Evolutionary conservation across 1,284 basidiomycete genomes (phyloP), one percentile per base, ranked within the genome.

Genomic region (Melanopsichium pennsylvanicum): DNA sequence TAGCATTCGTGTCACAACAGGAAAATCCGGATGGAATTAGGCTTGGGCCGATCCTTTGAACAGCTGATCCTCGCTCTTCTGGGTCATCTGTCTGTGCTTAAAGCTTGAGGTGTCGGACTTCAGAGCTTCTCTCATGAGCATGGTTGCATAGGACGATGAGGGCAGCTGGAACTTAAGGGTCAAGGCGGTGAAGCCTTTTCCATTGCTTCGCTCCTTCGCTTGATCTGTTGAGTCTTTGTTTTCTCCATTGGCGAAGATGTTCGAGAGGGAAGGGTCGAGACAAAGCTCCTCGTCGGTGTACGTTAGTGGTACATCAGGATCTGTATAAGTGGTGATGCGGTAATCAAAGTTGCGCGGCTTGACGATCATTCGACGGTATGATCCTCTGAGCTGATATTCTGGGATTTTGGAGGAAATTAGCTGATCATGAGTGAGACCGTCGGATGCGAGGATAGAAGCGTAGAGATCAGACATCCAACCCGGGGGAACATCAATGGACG

Each of bases 261-360:
- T 26, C 16, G 54, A 22, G 37, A 40, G 40, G 11, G 35, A 11
- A 21, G 52, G 26, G 46, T 43, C 12, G 26, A 52, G 62, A 38
- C 60, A 97, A 86, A 86, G 86, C 83, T 98, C 96, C 82, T 98
- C 96, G 81, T 98, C 96, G 0, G 94, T 89, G 79, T 94, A 92
- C 3, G 91, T 90, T 23, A 98, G 86, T 9, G 92, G 85, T 34
- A 95, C 87, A 75, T 97, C 90, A 1, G 94, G 92, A 79, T 97
- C 92, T 7, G 92, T 95, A 82, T 98, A 99, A 47, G 87, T 85
- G 51, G 97, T 84, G 16, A 91, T 86, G 5, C 85, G 84, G 90
- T 92, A 96, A 0, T 87, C 86, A 33, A 97, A 83, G 63, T 90
- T 85, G 43, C 86, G 87, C 0, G 96, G 95, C 19, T 89, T 84